A percentile compares a stretch with the other conserved stretches of the same genome.
Evolutionary conservation across 169 alveolate genomes (phyloP).

Genomic region (Theileria annulata): DNA sequence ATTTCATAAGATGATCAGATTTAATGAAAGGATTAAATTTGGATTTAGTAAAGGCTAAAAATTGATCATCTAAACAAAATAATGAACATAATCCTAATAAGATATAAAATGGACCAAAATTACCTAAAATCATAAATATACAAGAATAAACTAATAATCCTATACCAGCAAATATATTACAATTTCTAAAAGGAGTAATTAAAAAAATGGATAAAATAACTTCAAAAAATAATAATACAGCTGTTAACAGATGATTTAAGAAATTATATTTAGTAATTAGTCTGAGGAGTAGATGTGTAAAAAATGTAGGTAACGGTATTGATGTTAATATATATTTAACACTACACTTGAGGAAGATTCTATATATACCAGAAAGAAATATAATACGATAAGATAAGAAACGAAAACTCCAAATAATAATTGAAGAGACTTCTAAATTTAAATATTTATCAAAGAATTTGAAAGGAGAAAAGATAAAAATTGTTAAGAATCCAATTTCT

Average conservation of each 20-base stretch:
- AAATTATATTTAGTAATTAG: neutral
- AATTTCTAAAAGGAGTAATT: constrained; percentile 31
- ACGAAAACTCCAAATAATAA: constrained; percentile 47
- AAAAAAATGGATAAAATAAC: constrained; percentile 41
- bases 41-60: constrained; percentile 3
- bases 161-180: constrained; percentile 44
- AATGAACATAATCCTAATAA: constrained; percentile 27
- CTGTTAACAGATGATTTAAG: constrained; percentile 11
- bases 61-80: constrained; percentile 56
- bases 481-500: constrained; percentile 55
- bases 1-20: neutral
- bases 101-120: constrained; percentile 50
- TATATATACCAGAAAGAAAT: constrained; percentile 44
- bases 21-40: constrained; percentile 17
- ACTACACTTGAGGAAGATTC: constrained; percentile 9
- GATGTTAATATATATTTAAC: constrained; percentile 32
- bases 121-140: constrained; percentile 35
- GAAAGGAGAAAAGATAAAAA: constrained; percentile 54
- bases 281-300: constrained; percentile 7
- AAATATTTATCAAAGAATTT: constrained; percentile 26
- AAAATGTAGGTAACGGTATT: constrained; percentile 48
- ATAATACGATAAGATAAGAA: constrained; percentile 42
- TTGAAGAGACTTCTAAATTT: constrained; percentile 37
- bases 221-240: constrained; percentile 26
- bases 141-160: constrained; percentile 28